A percentile compares a stretch with the other conserved stretches of the same genome.
These are phyloP conservation scores for Pleurotus tuber-regium DNA, from an alignment of 768 basidiomycete genomes.

Conservation along the genomic window DNA sequence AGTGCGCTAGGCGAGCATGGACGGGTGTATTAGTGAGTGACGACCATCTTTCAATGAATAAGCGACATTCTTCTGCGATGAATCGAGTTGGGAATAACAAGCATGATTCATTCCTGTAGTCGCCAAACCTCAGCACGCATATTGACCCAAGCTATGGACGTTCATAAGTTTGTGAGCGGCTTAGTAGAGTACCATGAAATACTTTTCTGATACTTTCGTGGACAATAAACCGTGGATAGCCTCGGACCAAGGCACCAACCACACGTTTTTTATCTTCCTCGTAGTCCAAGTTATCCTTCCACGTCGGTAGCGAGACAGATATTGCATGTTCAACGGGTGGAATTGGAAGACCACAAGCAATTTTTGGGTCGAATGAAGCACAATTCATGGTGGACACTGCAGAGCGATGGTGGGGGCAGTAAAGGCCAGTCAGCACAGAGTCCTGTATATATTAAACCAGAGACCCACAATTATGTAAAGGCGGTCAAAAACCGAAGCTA, in stretches of 20 bases:
- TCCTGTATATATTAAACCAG: too few species aligned
- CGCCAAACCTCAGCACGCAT: conserved; percentile 77
- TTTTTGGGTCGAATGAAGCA: conserved; percentile 1
- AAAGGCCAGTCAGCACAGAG: too few species aligned
- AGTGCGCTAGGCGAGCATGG: conserved; percentile 60
- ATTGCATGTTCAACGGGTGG: conserved; percentile 77
- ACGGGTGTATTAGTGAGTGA: conserved; percentile 37
- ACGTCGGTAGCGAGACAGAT: conserved; percentile 92
- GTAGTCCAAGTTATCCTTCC: conserved; percentile 89
- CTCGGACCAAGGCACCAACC: conserved; percentile 75
- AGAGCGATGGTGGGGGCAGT: too few species aligned
- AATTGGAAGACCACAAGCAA: conserved; percentile 48
- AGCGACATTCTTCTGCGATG: conserved; percentile 72
- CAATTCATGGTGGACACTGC: background rate
- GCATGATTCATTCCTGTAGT: conserved; percentile 60
- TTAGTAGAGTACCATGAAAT: conserved; percentile 19
- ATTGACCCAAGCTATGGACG: conserved; percentile 65
- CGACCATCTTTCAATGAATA: conserved; percentile 62
- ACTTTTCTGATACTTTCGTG: conserved; percentile 85
- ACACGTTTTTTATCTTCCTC: conserved; percentile 87
- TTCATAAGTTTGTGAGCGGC: background rate
- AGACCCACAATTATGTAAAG: too few species aligned
- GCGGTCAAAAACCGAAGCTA: too few species aligned
- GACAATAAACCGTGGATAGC: conserved; percentile 95
- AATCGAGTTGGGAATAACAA: conserved; percentile 75